These are phyloP conservation scores for Adansonia grandidieri DNA, from an alignment of 441 rosid species.

Conservation along the genomic window DNA sequence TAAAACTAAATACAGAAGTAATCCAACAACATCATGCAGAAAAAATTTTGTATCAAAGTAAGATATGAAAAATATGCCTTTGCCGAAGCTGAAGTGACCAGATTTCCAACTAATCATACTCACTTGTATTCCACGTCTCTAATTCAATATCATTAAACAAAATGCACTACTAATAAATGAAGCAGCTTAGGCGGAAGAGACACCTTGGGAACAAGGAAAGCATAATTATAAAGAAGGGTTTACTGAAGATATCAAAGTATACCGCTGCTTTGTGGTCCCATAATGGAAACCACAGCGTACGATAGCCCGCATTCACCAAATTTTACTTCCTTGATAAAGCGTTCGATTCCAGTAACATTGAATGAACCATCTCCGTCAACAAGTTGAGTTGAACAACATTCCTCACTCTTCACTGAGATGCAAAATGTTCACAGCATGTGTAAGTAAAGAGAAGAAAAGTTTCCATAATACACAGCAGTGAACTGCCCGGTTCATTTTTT, in stretches of 20 bases:
- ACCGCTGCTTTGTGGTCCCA: conserved; percentile 99
- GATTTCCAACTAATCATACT: not conserved
- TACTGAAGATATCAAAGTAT: conserved; percentile 34
- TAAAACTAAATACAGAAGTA: conserved; percentile 6
- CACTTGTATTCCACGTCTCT: not conserved
- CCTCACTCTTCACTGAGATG: conserved; percentile 45
- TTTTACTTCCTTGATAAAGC: conserved; percentile 76
- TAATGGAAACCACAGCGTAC: conserved; percentile 94
- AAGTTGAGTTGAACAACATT: conserved; percentile 84
- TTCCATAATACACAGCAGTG: not conserved
- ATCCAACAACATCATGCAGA: not conserved
- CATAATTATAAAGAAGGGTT: conserved; percentile 16
- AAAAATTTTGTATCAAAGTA: too few relatives aligned
- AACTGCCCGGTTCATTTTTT: not conserved
- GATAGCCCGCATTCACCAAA: conserved; percentile 88
- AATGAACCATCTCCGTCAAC: conserved; percentile 91
- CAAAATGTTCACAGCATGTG: conserved; percentile 19
- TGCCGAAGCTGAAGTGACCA: not conserved
- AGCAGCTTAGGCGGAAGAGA: not conserved
- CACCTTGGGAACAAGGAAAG: not conserved
- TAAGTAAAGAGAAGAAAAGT: conserved; percentile 18
- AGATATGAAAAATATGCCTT: not conserved
- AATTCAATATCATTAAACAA: not conserved
- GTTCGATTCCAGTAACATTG: conserved; percentile 69
- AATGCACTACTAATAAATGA: not conserved